phyloP scores from a whole-genome alignment of 306 rosid species.

The Notholithocarpus densiflorus region DNA sequence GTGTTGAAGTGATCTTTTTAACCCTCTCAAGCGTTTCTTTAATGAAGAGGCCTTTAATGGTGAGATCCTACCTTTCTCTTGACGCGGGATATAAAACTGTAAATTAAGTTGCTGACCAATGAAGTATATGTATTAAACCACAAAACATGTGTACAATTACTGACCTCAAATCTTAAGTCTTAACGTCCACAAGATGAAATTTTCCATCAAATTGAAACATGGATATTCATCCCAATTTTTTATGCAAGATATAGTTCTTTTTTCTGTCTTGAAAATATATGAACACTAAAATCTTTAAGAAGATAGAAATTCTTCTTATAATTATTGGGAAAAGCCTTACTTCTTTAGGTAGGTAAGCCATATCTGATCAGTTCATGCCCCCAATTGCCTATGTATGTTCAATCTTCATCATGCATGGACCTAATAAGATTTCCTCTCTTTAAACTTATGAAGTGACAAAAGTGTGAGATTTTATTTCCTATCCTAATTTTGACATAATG shows the following conservation, averaged over 20 bases:
- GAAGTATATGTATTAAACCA: neutral
- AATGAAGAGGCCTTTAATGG: neutral
- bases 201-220: too few relatives aligned
- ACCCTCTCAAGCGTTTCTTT: neutral
- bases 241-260: neutral
- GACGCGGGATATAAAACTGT: neutral
- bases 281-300: neutral
- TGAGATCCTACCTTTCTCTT: neutral
- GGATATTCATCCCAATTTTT: neutral
- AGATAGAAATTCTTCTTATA: neutral
- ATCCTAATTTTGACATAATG: too few relatives aligned
- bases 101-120: neutral
- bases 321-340: neutral
- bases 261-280: neutral
- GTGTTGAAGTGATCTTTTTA: neutral
- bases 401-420: too few relatives aligned
- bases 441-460: too few relatives aligned
- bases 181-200: neutral
- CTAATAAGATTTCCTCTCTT: too few relatives aligned
- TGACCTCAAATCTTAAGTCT: neutral
- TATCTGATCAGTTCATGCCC: neutral
- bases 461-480: too few relatives aligned
- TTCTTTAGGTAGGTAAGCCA: neutral
- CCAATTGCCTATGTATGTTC: too few relatives aligned
- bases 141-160: too few relatives aligned